Evolutionary conservation across 2,329 filamentous ascomycete genomes (phyloP).

Genomic region (Colletotrichum costaricense): DNA sequence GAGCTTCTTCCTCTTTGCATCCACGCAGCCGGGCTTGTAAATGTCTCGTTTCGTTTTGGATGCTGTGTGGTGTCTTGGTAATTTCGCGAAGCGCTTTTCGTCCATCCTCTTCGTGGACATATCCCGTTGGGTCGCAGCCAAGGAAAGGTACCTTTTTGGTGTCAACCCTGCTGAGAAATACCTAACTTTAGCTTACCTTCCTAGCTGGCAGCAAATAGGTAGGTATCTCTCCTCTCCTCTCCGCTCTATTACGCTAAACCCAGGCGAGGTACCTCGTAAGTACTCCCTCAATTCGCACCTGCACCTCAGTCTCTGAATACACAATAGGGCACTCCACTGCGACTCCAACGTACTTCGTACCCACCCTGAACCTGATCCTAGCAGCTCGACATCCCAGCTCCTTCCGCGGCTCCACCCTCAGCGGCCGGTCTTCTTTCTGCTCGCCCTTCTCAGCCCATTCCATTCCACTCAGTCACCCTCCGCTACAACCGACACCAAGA

Average conservation of each 20-base stretch:
- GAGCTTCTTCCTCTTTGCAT: neutral
- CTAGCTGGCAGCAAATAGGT: too few relatives aligned
- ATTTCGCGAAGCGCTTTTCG: constrained; percentile 24
- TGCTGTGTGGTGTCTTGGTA: constrained; percentile 20
- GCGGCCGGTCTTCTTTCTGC: constrained; percentile 30
- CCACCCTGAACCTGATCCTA: constrained; percentile 26
- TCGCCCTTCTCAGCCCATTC: constrained; percentile 33
- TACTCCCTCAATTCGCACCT: neutral
- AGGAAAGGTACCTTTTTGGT: constrained; percentile 3
- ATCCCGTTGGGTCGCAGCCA: neutral
- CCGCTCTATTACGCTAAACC: neutral
- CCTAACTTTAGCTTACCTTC: neutral
- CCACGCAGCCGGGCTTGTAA: neutral
- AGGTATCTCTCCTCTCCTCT: neutral
- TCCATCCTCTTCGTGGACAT: constrained; percentile 12
- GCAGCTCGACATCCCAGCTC: constrained; percentile 32
- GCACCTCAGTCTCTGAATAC: neutral
- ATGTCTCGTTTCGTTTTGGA: constrained; percentile 2
- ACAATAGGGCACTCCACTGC: neutral
- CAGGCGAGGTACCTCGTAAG: constrained; percentile 19
- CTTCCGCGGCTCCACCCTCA: constrained; percentile 31
- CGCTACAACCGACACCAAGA: constrained; percentile 23
- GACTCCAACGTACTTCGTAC: constrained; percentile 15
- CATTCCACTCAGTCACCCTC: constrained; percentile 23
- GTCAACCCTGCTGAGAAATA: neutral